Base-by-base conservation (phyloP, 768 basidiomycete genomes). In the Botryobasidium botryosum region DNA sequence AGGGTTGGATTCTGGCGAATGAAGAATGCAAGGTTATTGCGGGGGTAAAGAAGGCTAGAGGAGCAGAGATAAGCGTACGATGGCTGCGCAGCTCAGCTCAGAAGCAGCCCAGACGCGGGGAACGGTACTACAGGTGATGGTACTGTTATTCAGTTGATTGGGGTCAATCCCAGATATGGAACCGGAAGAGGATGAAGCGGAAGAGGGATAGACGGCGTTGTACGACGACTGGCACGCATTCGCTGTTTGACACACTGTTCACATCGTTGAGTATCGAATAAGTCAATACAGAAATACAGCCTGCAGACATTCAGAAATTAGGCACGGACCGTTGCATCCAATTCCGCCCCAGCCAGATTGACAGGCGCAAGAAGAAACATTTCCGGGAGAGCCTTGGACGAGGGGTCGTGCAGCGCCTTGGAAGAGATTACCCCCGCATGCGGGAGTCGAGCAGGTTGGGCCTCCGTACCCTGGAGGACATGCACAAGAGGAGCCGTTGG, bases 401-500 rank as follows among this genome's bases (percentile, higher is more conserved):
- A 79, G 57, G 32, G 74, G 59, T n/a, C 76, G 70, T 40, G 65
- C 56, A 2, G 71, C 58, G 44, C 78, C 80, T 54, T 86, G 75
- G 56, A 80, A 86, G 35, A 92, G 73, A 42, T 74, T 79, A 2
- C 85, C 85, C 8, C 82, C 82, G 49, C 90, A 94, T 1, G 68
- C 74, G 0, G 80, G 73, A 46, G 71, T 66, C 1, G 73, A 67
- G 55, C 86, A 88, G 18, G 69, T 70, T 23, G 71, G 44, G 5
- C 80, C 83, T 8, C 80, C 81, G 55, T 84, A 86, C 10, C 87
- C 87, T 20, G 73, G 69, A 4, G 86, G 87, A 59, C 90, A 94
- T 20, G 68, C 59, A 56, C 88, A 91, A 20, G 57, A 54, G 20
- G 73, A 66, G 7, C 70, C 72, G 49, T 72, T 74, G 32, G 58